Evolutionary conservation across 768 basidiomycete genomes (phyloP), one percentile per base, ranked within the genome.

Genomic region (Mycena filopes): DNA sequence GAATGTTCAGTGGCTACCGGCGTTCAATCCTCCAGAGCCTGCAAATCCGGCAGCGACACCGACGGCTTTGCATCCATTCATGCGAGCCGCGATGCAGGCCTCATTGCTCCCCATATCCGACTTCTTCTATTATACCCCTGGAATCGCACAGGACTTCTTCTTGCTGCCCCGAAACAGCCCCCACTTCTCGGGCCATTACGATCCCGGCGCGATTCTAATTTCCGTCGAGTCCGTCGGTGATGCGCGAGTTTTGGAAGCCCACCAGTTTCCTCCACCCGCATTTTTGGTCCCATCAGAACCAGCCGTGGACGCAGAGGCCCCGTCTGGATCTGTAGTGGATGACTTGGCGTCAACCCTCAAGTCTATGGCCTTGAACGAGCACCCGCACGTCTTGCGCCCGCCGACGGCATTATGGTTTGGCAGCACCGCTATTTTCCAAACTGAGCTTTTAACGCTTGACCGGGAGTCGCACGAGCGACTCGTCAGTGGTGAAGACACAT

Each of bases 91-190:
- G 0, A 92, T 93, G 81, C 81, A 86, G 42, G 80, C 85, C 46
- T 90, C 90, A 9, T 76, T 91, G 1, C 70, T 77, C 10, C 81
- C 86, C 0, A 73, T 76, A 13, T 79, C 84, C 63, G 76, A 83
- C 1, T 86, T 83, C 57, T 85, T 87, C 66, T 94, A 93, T 70
- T 77, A 82, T 16, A 86, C 89, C 0, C 72, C 77, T 11, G 84
- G 87, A 1, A 78, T 86, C 0, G 83, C 89, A 10, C 93, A 95
- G 71, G 95, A 98, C 71, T 95, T 92, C 74, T 75, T 92, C 21
- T 83, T 95, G 21, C 73, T 94, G n/a, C 91, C 95, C 2, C 83
- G 85, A 49, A 78, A 82, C 11, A 90, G 74, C 55, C 93, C 93
- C 5, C 90, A 95, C 75, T 91, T 89, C 73, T 77, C 81, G 41